Base-by-base conservation (phyloP, 1,284 basidiomycete species). In the Boletus semigastroideus region DNA sequence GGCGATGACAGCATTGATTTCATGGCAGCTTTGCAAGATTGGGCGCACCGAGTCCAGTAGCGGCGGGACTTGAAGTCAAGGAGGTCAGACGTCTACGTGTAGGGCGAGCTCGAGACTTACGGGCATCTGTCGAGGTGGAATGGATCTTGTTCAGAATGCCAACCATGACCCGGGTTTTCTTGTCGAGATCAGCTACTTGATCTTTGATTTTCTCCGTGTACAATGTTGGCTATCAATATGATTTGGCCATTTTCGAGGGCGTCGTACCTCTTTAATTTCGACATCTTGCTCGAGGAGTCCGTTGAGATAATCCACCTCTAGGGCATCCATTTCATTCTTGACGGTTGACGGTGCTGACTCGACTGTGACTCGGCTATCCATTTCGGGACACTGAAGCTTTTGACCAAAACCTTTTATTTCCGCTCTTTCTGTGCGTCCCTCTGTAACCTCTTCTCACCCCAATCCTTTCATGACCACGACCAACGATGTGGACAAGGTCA, bases 91-190 rank as follows among this genome's bases (percentile, higher is more conserved):
- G 27, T 44, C 40, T 47, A 49, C 33, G 56, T 40, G 44, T 37
- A 48, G 52, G 14, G 49, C 40, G 46, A 37, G 52, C 34, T 34
- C 51, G 44, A 46, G 41, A 91, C 88, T 61, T 65, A 91, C 88
- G 74, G 49, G 79, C 74, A 40, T 77, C 71, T 4, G 74, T 63
- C n/a, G 79, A 79, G 2, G 88, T 90, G 5, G 87, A 88, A 60
- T 92, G 88, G 31, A 91, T 83, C 59, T 80, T 86, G 71, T 86
- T 89, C 53, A 91, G 72, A 36, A 82, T 66, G 10, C 86, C 87
- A 17, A 78, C 72, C 71, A 88, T 81, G 4, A 74, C 76, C 17
- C 89, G 78, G 4, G 81, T 77, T 63, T 84, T 86, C 70, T 85
- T 89, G 68, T 90, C 88, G 8, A 91, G 74, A 59, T 85, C 80